Evolutionary conservation across 2,329 filamentous ascomycete genomes (phyloP).

Genomic region (Drechslerella coelobrocha): DNA sequence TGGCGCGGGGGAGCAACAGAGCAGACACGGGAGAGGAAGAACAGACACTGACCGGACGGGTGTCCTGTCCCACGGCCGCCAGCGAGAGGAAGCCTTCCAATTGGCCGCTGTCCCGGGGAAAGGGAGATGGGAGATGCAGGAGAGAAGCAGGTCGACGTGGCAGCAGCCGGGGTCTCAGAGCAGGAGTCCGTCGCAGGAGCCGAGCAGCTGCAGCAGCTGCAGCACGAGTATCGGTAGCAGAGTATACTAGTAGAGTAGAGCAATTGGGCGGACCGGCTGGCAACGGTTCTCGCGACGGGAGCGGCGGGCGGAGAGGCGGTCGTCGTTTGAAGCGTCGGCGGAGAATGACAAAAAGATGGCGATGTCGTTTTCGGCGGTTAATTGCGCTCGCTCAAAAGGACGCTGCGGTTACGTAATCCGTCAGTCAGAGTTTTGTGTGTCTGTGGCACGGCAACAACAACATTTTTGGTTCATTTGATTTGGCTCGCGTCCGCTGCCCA

Average conservation of each 20-base stretch:
- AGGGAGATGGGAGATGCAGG: slow-evolving; percentile 25
- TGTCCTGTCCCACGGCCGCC: slow-evolving; percentile 36
- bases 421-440: slow-evolving; percentile 15
- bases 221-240: slow-evolving; percentile 12
- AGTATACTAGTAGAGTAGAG: background rate
- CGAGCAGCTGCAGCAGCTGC: slow-evolving; percentile 14
- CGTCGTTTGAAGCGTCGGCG: too few species aligned
- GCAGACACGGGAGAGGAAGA: background rate
- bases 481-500: too few species aligned
- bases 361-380: slow-evolving; percentile 33
- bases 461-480: too few species aligned
- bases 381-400: slow-evolving; percentile 11
- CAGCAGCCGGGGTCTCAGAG: slow-evolving; percentile 12
- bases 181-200: slow-evolving; percentile 7
- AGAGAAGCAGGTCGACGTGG: slow-evolving; percentile 46
- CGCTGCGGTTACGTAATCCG: too few species aligned
- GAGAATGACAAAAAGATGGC: too few species aligned
- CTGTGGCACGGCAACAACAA: background rate
- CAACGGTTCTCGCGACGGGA: too few species aligned
- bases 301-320: too few species aligned
- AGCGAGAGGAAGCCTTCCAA: slow-evolving; percentile 16
- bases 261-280: too few species aligned
- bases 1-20: slow-evolving; percentile 17
- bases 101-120: slow-evolving; percentile 12
- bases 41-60: slow-evolving; percentile 1